Base-by-base conservation (phyloP, 2,329 filamentous ascomycete species). In the Cytospora piceicola region DNA sequence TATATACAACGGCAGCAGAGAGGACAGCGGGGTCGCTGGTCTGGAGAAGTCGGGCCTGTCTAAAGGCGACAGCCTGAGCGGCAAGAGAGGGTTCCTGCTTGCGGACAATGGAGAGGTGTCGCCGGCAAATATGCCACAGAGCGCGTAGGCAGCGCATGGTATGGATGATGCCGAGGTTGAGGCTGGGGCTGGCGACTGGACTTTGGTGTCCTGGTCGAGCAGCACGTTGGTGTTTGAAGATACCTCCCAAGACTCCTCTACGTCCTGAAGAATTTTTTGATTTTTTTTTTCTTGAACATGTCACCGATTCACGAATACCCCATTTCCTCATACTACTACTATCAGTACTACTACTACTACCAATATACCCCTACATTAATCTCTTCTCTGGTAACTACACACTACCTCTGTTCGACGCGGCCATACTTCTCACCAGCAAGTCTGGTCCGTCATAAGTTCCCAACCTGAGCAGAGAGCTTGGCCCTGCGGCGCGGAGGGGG, bases 11-110 rank as follows among this genome's bases (percentile, higher is more conserved):
- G 63, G 66, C 22, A 77, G 77, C 59, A 80, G 81, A 67, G 74
- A 75, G 0, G 80, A 82, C 69, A 79, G 79, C 70, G 79, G 76
- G 27, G 77, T 79, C 22, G 77, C 79, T 8, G 80, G 79, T 22
- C 69, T 82, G 58, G 79, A 80, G 69, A 81, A 78, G 69, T 68
- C 77, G 46, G 73, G 72, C 4, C 69, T 74, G 1, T 73, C 73
- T 32, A 76, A 76, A 65, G 69, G 73, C 30, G 77, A 79, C 39
- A 77, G 76, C 36, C 73, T 72, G 2, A 61, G 70, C 39, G 61
- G 68, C 14, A 65, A 61, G 59, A 63, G 67, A 58, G 71, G 70
- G 12, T 70, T 71, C 49, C 63, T 66, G 3, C 67, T 71, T 12
- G 71, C 61, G 20, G 57, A 64, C 24, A 71, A 72, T 32, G 71